Conservation (phyloP, 148 eudicot species). For the Rhododendron simsii region DNA sequence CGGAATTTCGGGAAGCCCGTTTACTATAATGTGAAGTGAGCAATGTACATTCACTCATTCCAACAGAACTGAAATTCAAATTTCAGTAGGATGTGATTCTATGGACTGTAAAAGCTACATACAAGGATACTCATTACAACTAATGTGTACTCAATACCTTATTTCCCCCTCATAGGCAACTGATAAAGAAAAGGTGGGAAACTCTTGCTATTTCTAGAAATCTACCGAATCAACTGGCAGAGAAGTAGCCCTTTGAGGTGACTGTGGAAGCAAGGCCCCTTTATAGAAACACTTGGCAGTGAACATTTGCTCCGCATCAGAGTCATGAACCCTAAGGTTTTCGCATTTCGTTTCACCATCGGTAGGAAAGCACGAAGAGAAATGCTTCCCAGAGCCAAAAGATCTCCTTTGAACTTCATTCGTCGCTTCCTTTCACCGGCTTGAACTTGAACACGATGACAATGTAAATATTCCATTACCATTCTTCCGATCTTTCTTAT, state of each 20-base stretch:
- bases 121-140: not conserved
- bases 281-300: conserved; percentile 38
- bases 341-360: conserved; percentile 10
- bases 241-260: conserved; percentile 72
- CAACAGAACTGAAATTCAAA: not conserved
- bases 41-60: conserved; percentile 1
- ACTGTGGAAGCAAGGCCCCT: conserved; percentile 41
- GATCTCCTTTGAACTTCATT: conserved; percentile 12
- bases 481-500: conserved; percentile 14
- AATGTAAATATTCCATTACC: conserved; percentile 5
- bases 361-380: conserved; percentile 23
- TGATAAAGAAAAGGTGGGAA: not conserved
- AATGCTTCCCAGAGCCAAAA: conserved; percentile 30
- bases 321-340: not conserved
- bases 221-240: conserved; percentile 75
- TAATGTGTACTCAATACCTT: not conserved
- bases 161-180: not conserved
- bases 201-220: conserved; percentile 14
- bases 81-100: not conserved
- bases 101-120: not conserved
- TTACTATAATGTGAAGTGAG: not conserved
- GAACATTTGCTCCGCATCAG: conserved; percentile 25
- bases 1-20: not conserved
- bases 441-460: conserved; percentile 9
- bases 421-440: conserved; percentile 18